Evolutionary conservation across 2,329 filamentous ascomycete genomes (phyloP).

Genomic region (Stemphylium vesicarium): DNA sequence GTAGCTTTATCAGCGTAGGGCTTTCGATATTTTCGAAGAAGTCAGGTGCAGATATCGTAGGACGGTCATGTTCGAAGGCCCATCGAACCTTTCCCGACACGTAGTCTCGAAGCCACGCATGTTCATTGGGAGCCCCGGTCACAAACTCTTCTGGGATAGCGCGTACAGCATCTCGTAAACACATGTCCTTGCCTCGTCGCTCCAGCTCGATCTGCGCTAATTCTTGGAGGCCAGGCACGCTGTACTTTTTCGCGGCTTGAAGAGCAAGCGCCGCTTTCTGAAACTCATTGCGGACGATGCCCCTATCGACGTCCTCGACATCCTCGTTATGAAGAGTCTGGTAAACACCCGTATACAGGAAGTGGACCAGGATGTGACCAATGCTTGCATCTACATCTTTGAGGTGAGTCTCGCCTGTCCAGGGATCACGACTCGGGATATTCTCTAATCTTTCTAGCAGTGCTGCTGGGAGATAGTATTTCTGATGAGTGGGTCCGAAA

Average conservation of each 20-base stretch:
- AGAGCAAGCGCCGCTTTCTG: slow-evolving; percentile 3
- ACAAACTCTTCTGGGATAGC: slow-evolving; percentile 2
- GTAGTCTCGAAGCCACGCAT: slow-evolving; percentile 2
- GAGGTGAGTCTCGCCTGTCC: slow-evolving; percentile 4
- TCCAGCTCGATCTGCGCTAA: slow-evolving; percentile 4
- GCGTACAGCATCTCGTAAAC: neutral
- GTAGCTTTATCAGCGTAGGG: neutral
- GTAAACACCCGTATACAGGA: slow-evolving; percentile 34
- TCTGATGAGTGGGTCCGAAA: slow-evolving; percentile 2
- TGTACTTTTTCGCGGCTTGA: neutral
- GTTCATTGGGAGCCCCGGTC: neutral
- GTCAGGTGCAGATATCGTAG: neutral
- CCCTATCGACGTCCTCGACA: neutral
- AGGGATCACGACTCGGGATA: slow-evolving; percentile 5
- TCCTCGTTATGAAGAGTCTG: slow-evolving; percentile 27
- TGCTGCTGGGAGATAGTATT: neutral
- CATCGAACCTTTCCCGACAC: neutral
- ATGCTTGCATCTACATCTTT: slow-evolving; percentile 23
- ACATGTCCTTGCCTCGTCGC: slow-evolving; percentile 2
- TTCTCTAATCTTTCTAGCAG: neutral
- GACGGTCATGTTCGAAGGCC: slow-evolving; percentile 1
- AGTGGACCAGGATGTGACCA: slow-evolving; percentile 31
- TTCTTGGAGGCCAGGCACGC: neutral
- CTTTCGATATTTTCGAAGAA: slow-evolving; percentile 8
- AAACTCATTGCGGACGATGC: neutral